Percentiles rank a stretch among this genome's conserved stretches.
Conservation (phyloP, 495 filamentous ascomycete genomes). For the Evansstolkia leycettana region DNA sequence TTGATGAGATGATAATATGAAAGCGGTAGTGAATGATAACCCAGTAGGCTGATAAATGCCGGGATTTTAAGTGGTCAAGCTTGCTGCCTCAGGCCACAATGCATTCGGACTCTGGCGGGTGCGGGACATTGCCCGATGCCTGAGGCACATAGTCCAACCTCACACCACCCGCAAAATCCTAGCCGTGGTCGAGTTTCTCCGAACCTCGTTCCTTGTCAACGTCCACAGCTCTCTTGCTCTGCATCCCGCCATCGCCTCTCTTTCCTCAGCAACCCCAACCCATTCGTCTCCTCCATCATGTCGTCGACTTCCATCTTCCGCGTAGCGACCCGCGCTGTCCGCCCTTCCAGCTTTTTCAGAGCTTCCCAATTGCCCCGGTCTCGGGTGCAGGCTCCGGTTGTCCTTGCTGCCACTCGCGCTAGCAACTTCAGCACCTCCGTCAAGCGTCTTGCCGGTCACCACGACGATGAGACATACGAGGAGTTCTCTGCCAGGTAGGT, state of each 20-base stretch:
- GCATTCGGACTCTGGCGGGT: constrained; percentile 7
- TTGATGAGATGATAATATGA: too few species aligned
- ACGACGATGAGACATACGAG: constrained; percentile 93
- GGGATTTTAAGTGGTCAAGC: too few species aligned
- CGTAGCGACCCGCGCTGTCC: constrained; percentile 53
- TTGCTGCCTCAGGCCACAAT: constrained; percentile 19
- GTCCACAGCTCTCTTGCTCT: too few species aligned
- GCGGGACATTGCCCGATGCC: constrained; percentile 6
- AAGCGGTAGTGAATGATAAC: too few species aligned
- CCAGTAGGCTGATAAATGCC: too few species aligned
- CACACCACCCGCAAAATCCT: constrained; percentile 42
- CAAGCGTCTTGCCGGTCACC: constrained; percentile 40
- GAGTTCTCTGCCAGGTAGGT: constrained; percentile 96
- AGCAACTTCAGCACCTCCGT: constrained; percentile 59
- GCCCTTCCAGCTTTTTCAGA: constrained; percentile 46
- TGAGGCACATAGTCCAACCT: constrained; percentile 17
- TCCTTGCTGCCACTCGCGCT: constrained; percentile 36
- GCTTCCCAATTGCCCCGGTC: constrained; percentile 45
- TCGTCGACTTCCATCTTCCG: constrained; percentile 60
- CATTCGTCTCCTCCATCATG: constrained; percentile 34
- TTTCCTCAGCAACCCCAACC: constrained; percentile 20
- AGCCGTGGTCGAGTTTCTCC: constrained; percentile 20
- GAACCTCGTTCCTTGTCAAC: constrained; percentile 21
- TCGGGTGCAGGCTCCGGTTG: constrained; percentile 41
- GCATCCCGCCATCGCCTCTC: constrained; percentile 17